Evolutionary conservation across 179 eudicot species (phyloP), one percentile per base, ranked within the genome.

Genomic region (Carnegiea gigantea): DNA sequence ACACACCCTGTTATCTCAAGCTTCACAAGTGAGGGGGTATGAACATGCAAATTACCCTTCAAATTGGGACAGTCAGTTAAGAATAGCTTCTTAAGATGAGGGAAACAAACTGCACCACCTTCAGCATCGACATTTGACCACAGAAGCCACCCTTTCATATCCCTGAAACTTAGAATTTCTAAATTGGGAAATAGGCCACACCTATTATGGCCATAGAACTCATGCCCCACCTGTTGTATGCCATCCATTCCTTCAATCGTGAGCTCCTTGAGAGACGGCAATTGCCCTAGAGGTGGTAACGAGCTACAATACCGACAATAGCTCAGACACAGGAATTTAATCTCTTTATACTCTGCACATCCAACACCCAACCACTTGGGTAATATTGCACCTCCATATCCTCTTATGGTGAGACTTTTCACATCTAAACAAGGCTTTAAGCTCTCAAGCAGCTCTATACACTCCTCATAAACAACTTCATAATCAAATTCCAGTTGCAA

Each of bases 221-320:
- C 84, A 71, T 13, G 38, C 15, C 81, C 86, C 18, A 87, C 73
- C 73, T 3, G 12, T 38, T 24, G 8, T 15, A 87, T 24, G 53
- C 7, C 26, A 1, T 73, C 43, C 81, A 85, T 83, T 13, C 87
- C 87, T 81, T 78, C 53, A 21, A 87, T 70, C 38, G 59, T 9
- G 17, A 87, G 83, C 44, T 53, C 8, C 71, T 57, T 81, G 2
- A 85, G 84, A 21, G 79, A 80, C 13, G 76, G 24, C 21, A 87
- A 40, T 53, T 77, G 84, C 9, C 87, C 87, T 6, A 87, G 36
- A 0, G 84, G 77, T 6, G 86, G 87, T 49, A 87, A 75, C 70
- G 78, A 70, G 10, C 6, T 11, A 77, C 84, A 87, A 53, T 65
- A 71, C 23, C 14, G 20, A 57, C 89, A 85, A 43, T 54, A 36